These are phyloP conservation scores for Blepharisma stoltei DNA, from an alignment of 73 alveolate species.

Conservation along the genomic window DNA sequence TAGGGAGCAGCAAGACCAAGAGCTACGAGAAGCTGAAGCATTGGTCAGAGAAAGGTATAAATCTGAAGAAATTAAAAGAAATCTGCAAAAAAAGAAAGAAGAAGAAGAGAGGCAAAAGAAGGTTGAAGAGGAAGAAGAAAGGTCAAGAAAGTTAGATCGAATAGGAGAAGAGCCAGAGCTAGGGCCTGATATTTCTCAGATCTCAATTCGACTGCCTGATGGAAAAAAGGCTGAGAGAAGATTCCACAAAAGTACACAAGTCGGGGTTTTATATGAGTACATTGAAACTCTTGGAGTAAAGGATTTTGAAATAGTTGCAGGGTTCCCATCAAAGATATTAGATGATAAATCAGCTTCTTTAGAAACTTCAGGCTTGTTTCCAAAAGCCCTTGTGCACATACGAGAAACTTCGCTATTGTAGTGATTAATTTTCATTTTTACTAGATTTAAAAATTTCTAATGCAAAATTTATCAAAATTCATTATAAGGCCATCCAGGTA, in stretches of 20 bases:
- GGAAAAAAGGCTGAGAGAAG: slow-evolving; percentile 3
- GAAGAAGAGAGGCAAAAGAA: background rate
- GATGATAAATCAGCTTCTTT: too few relatives aligned
- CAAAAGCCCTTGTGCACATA: too few relatives aligned
- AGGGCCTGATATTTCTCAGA: background rate
- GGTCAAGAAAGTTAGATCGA: background rate
- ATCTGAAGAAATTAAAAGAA: background rate
- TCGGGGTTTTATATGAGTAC: background rate
- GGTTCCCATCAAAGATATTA: background rate
- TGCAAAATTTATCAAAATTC: slow-evolving; percentile 50
- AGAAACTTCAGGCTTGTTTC: too few relatives aligned
- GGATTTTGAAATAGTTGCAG: background rate
- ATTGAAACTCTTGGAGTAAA: background rate
- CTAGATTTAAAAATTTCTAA: background rate
- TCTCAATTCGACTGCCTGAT: background rate
- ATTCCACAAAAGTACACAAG: background rate
- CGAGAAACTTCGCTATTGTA: too few relatives aligned
- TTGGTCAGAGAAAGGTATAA: background rate
- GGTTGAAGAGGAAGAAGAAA: background rate
- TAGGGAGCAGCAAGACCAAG: slow-evolving; percentile 16
- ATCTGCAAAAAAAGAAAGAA: background rate
- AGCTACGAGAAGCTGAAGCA: background rate
- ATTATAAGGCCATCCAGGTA: slow-evolving; percentile 57
- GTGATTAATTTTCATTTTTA: too few relatives aligned
- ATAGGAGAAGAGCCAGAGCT: background rate